Percentiles rank a stretch among this genome's conserved stretches.
Evolutionary conservation across 148 eudicot genomes (phyloP).

Genomic region (Beta vulgaris): DNA sequence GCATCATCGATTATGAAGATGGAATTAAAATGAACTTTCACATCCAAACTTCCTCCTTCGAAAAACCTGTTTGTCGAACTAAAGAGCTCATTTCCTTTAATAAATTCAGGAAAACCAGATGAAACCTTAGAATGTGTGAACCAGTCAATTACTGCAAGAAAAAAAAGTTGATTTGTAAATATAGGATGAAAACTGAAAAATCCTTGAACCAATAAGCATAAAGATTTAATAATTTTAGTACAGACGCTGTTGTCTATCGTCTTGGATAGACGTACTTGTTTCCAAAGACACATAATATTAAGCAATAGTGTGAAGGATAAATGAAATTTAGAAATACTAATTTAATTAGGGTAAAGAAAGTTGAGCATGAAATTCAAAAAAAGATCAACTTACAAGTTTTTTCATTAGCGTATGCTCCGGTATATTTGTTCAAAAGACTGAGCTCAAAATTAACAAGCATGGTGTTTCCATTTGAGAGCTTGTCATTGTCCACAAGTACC

Average conservation of each 20-base stretch:
- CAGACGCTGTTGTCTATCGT: too few relatives aligned
- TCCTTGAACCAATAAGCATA: too few relatives aligned
- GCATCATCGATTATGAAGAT: background rate
- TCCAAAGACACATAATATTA: too few relatives aligned
- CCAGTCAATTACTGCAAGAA: background rate
- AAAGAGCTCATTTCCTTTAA: background rate
- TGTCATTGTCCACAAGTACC: background rate
- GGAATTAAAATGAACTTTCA: background rate
- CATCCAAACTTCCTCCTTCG: background rate
- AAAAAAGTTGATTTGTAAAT: too few relatives aligned
- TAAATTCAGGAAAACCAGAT: background rate
- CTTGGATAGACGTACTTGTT: too few relatives aligned
- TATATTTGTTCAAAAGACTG: background rate
- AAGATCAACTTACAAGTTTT: background rate
- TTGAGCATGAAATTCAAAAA: too few relatives aligned
- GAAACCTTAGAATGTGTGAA: background rate
- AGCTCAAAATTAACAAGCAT: background rate
- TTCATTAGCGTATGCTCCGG: background rate
- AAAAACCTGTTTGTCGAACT: background rate
- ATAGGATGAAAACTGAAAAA: too few relatives aligned
- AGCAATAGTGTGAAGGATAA: too few relatives aligned
- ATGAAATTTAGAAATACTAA: too few relatives aligned
- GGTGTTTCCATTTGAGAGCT: background rate
- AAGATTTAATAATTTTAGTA: too few relatives aligned
- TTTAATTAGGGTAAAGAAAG: too few relatives aligned